These are phyloP conservation scores for Populus euphratica DNA, from an alignment of 345 rosid species.

Conservation along the genomic window DNA sequence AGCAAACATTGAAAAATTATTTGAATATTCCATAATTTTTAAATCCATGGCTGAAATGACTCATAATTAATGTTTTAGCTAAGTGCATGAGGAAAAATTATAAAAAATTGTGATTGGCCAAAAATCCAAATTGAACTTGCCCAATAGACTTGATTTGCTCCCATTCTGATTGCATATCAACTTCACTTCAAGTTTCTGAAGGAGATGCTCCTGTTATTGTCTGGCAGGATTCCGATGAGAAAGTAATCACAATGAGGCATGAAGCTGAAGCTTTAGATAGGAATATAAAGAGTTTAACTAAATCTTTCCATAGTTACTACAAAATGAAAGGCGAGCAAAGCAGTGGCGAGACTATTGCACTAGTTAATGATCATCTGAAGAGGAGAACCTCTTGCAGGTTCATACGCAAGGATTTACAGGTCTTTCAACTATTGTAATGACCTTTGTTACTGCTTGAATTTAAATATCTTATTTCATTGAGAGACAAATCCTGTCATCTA, in stretches of 20 bases:
- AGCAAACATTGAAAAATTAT: no score
- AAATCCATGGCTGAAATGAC: no score
- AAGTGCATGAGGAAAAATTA: no score
- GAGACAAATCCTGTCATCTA: slow-evolving; percentile 22
- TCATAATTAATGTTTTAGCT: no score
- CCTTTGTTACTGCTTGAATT: slow-evolving; percentile 16
- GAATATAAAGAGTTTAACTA: slow-evolving; percentile 45
- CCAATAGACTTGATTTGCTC: not conserved
- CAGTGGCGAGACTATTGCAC: slow-evolving; percentile 35
- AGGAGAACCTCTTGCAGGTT: slow-evolving; percentile 50
- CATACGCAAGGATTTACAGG: slow-evolving; percentile 63
- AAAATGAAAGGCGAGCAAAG: slow-evolving; percentile 47
- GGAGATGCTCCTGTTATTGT: slow-evolving; percentile 15
- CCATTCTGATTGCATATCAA: slow-evolving; percentile 3
- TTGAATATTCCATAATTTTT: no score
- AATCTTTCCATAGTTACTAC: slow-evolving; percentile 33
- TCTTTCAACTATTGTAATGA: slow-evolving; percentile 24
- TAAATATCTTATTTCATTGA: slow-evolving; percentile 13
- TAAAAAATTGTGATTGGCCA: no score
- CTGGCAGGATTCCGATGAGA: slow-evolving; percentile 45
- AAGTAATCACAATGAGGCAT: slow-evolving; percentile 37
- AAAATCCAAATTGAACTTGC: not conserved
- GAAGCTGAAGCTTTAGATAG: slow-evolving; percentile 49
- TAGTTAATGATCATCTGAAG: slow-evolving; percentile 45
- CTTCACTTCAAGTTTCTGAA: slow-evolving; percentile 1